Base-by-base conservation (phyloP, 768 basidiomycete species). In the Hydnum rufescens region DNA sequence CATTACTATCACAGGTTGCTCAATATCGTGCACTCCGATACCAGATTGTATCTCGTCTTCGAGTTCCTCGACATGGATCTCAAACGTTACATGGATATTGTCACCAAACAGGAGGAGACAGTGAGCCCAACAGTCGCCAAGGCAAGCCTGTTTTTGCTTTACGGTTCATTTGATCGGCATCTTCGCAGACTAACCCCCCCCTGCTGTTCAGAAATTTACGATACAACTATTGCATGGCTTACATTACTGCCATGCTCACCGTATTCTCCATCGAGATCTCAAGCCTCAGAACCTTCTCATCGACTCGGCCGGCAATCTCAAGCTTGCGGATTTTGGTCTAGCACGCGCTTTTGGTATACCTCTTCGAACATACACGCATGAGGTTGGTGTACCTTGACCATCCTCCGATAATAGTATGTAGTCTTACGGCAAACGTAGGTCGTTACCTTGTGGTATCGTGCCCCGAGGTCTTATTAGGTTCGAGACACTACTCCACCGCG, bases 381-480 rank as follows among this genome's bases (percentile, higher is more conserved):
- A 99, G 74, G 93, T 88, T 55, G 55, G 71, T 39, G 8, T 25
- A 16, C 44, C 44, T 8, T 16, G 26, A 13, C 44, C 44, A 16
- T 25, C 8, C 44, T 26, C 44, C 44, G 13, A 47, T 47, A 13
- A 8, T 28, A 13, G 8, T 47, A 8, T 26, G 26, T 26, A 25
- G 8, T 28, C 44, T 39, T 26, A 28, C 26, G 13, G 32, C 16
- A 29, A 16, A 32, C 39, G n/a, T 13, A 99, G 95, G 95, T 99
- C 47, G 95, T 99, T 22, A 99, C 95, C 5, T 74, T 99, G 34
- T 99, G 95, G 95, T 99, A 99, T 64, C 87, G 95, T 48, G 88
- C 93, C 3, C 95, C 2, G 95, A 99, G 65, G 93, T 99, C 49
- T 71, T 99, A 19, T 79, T 99, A 1, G 93, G 93, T 29, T 83